Base-by-base conservation (phyloP, 2,329 filamentous ascomycete genomes). In the Juglanconis oblonga region DNA sequence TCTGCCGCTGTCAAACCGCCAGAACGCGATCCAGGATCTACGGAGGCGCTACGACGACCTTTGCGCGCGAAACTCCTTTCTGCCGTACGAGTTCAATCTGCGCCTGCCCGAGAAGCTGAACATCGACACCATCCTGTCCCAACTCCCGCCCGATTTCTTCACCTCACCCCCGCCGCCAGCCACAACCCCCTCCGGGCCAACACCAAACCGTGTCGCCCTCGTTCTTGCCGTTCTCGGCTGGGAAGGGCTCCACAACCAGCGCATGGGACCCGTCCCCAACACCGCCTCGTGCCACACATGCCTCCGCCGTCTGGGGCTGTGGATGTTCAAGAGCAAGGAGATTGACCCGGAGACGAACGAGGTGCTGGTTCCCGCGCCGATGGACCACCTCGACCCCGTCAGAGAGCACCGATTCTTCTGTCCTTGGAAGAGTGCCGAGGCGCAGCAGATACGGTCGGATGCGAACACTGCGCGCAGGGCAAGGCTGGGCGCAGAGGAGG, bases 291-390 rank as follows among this genome's bases (percentile, higher is more conserved):
- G 95, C 73, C 83, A 88, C 61, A 90, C 91, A 24, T 99, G 95
- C 71, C 90, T 96, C 69, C 87, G 95, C 61, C 87, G 93, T 1
- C 80, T 98, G 0, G 95, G 95, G 0, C 80, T 99, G 2, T 99
- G 95, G 95, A 89, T 99, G 79, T 98, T 96, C 72, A 89, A 87
- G 69, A 88, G 87, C 72, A 92, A 88, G 73, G 84, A 85, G 67
- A 82, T 89, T 35, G 81, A 85, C 60, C 76, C 78, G 1, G 73
- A 76, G 14, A 80, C 80, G 0, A 74, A 80, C 40, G 69, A 76
- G 40, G 75, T 87, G 9, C 73, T 87, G 10, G 79, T 83, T 4
- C 81, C 83, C 1, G 83, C 87, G 3, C 82, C 83, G 1, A 87
- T 90, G 80, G 82, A 85, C 65, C 79, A 84, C 58, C 79, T 95